Percentiles rank a stretch among this genome's conserved stretches.
Evolutionary conservation across 2,329 filamentous ascomycete species (phyloP).

Genomic region (Immersiporthe knoxdaviesiana): DNA sequence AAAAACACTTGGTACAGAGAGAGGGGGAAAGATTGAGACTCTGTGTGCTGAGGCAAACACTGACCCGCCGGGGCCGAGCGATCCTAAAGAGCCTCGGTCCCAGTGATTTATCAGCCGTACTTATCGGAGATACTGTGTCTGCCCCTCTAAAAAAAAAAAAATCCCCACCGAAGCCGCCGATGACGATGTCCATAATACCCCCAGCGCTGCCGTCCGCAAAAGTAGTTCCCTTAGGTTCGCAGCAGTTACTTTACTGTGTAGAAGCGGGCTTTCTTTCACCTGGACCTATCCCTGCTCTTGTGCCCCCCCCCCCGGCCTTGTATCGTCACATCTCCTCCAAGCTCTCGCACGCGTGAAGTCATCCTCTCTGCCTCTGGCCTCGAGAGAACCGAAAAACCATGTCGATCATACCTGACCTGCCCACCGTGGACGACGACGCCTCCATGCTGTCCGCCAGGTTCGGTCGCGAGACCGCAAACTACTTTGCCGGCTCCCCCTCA

Average conservation of each 20-base stretch:
- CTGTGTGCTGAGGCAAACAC: not conserved
- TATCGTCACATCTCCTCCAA: not conserved
- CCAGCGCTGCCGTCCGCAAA: not conserved
- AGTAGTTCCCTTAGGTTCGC: not conserved
- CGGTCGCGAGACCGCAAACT: conserved; percentile 79
- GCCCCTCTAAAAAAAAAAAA: conserved; percentile 19
- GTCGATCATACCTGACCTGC: conserved; percentile 46
- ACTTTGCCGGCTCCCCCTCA: conserved; percentile 79
- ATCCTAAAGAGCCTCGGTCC: conserved; percentile 17
- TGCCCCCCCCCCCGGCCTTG: no score
- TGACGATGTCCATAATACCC: conserved; percentile 23
- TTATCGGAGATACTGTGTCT: conserved; percentile 7
- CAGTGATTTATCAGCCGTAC: conserved; percentile 27
- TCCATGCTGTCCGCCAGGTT: conserved; percentile 77
- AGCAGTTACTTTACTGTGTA: no score
- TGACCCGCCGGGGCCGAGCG: conserved; percentile 12
- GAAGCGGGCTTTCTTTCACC: not conserved
- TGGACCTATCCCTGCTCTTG: not conserved
- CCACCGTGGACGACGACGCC: conserved; percentile 51
- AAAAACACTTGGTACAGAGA: not conserved
- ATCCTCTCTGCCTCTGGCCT: not conserved
- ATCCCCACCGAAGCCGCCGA: conserved; percentile 23
- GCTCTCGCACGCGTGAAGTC: not conserved
- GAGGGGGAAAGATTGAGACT: no score
- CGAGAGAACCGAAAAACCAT: not conserved